Evolutionary conservation across 2,329 filamentous ascomycete species (phyloP).

Genomic region (Hymenoscyphus salicellus): DNA sequence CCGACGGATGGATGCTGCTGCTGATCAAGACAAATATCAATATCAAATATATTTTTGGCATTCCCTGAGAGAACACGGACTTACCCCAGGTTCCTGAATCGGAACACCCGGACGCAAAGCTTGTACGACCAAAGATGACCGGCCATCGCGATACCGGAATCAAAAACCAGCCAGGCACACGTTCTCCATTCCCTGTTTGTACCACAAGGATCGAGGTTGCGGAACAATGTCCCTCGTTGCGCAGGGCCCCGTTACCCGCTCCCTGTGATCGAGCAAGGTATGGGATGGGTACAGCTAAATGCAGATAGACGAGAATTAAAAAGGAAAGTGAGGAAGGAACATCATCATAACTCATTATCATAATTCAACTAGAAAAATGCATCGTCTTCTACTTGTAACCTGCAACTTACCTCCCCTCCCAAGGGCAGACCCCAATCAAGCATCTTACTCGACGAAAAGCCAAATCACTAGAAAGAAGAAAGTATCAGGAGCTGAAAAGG

Average conservation of each 20-base stretch:
- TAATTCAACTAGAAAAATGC: background rate
- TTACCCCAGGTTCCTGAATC: too few species aligned
- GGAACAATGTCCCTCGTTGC: conserved; percentile 13
- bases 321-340: conserved; percentile 1
- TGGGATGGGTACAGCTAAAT: background rate
- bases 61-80: too few species aligned
- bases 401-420: background rate
- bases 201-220: conserved; percentile 16
- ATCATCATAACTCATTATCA: conserved; percentile 3
- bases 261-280: conserved; percentile 14
- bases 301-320: conserved; percentile 5
- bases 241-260: conserved; percentile 13
- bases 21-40: too few species aligned
- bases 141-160: too few species aligned
- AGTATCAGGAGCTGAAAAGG: background rate
- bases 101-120: too few species aligned
- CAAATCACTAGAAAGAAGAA: background rate
- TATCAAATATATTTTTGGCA: too few species aligned
- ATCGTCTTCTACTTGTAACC: conserved; percentile 6
- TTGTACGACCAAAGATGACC: too few species aligned
- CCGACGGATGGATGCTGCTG: too few species aligned
- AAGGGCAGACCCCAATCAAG: background rate
- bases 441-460: background rate
- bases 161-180: background rate
- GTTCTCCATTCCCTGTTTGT: conserved; percentile 9